A percentile compares a stretch with the other conserved stretches of the same genome.
Evolutionary conservation across 2,329 filamentous ascomycete species (phyloP).

Genomic region (Fusarium camptoceras): DNA sequence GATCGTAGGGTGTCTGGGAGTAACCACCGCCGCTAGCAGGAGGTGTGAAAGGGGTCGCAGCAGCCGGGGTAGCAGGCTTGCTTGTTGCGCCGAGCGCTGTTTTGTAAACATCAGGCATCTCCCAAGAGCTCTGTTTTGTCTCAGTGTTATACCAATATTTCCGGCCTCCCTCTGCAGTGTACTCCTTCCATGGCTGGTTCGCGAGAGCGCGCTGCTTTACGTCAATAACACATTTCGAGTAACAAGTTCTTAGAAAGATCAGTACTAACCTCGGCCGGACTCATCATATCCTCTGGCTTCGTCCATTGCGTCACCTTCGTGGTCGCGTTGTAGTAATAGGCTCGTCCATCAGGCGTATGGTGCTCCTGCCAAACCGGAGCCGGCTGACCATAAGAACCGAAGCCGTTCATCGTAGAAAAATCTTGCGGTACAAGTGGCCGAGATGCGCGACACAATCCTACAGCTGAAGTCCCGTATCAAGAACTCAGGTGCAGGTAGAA

Average conservation of each 20-base stretch:
- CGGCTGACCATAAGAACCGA: conserved; percentile 61
- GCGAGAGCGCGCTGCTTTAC: conserved; percentile 73
- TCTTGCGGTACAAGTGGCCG: not conserved
- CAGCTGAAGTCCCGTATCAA: not conserved
- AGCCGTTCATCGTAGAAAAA: conserved; percentile 67
- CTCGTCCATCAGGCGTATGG: conserved; percentile 81
- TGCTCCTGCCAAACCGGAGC: conserved; percentile 81
- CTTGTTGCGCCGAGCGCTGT: conserved; percentile 73
- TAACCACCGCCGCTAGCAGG: conserved; percentile 48
- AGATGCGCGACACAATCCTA: conserved; percentile 18
- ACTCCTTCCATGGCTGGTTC: conserved; percentile 92
- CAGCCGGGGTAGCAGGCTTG: conserved; percentile 56
- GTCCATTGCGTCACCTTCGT: conserved; percentile 94
- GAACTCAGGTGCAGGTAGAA: conserved; percentile 1
- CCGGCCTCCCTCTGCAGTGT: conserved; percentile 84
- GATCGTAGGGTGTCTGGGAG: conserved; percentile 51
- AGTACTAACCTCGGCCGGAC: conserved; percentile 75
- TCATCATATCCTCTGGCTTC: conserved; percentile 92
- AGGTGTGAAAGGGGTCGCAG: conserved; percentile 58
- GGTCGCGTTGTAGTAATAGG: conserved; percentile 89
- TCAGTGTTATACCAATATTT: conserved; percentile 97
- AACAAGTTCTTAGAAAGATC: not conserved
- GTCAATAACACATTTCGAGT: conserved; percentile 22
- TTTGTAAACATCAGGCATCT: conserved; percentile 88
- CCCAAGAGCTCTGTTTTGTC: conserved; percentile 93